A percentile compares a stretch with the other conserved stretches of the same genome.
phyloP scores from a whole-genome alignment of 1,284 basidiomycete genomes.

The Gomphus bonarii region DNA sequence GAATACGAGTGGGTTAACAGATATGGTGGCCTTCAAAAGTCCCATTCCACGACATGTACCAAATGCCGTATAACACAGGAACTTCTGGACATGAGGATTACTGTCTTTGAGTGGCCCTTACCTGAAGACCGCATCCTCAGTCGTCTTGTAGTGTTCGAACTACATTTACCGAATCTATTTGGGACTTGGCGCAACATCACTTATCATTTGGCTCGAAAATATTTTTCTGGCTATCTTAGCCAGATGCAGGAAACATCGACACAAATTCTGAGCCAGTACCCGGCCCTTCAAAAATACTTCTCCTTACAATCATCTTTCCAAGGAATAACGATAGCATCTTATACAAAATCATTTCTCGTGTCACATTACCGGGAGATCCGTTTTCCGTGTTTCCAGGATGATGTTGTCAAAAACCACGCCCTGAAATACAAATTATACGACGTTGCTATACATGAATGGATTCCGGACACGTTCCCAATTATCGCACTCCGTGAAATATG shows the following conservation, averaged over 20 bases:
- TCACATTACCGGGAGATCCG: constrained; percentile 25
- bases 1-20: neutral
- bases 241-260: neutral
- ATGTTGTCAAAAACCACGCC: neutral
- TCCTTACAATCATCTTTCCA: constrained; percentile 3
- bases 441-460: neutral
- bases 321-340: constrained; percentile 28
- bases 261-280: neutral
- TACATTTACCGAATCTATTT: constrained; percentile 29
- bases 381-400: constrained; percentile 19
- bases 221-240: neutral
- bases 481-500: neutral
- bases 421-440: neutral
- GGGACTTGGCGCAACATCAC: constrained; percentile 34
- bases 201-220: constrained; percentile 21
- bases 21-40: neutral
- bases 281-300: neutral
- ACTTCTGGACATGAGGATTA: constrained; percentile 22
- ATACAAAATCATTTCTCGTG: constrained; percentile 27
- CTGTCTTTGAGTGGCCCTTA: constrained; percentile 40
- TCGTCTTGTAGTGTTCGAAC: constrained; percentile 33
- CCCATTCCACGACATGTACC: constrained; percentile 14
- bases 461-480: neutral
- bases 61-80: constrained; percentile 25
- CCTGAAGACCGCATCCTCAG: constrained; percentile 21